Conservation (phyloP, 73 alveolate species). For the Urostyla sp. region DNA sequence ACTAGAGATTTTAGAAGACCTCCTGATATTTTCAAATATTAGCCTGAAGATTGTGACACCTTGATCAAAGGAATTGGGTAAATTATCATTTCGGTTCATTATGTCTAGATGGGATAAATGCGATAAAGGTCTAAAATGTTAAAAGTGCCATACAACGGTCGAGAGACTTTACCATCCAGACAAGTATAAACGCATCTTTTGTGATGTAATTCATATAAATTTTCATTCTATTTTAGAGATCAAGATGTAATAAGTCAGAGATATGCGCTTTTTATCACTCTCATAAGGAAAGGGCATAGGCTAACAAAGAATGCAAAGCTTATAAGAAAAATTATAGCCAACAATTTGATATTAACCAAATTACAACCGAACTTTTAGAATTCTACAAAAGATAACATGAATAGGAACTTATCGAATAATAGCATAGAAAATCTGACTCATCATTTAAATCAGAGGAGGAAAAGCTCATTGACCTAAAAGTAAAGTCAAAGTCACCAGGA, state of each 20-base stretch:
- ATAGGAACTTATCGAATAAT: neutral
- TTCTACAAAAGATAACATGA: neutral
- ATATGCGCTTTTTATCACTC: slow-evolving; percentile 53
- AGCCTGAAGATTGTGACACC: slow-evolving; percentile 70
- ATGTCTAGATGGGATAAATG: slow-evolving; percentile 53
- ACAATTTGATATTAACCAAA: slow-evolving; percentile 11
- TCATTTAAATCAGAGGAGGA: neutral
- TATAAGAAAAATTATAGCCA: slow-evolving; percentile 10
- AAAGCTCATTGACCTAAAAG: neutral
- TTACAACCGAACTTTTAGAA: neutral
- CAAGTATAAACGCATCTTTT: slow-evolving; percentile 51
- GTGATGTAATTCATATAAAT: slow-evolving; percentile 21
- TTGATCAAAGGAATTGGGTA: slow-evolving; percentile 51
- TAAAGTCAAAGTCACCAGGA: neutral
- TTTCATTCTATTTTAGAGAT: neutral
- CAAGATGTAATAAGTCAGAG: slow-evolving; percentile 51
- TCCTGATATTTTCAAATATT: slow-evolving; percentile 61
- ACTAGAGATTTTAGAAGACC: slow-evolving; percentile 69
- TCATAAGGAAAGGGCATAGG: slow-evolving; percentile 23
- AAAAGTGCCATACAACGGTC: slow-evolving; percentile 61
- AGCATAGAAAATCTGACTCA: neutral
- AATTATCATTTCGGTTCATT: neutral
- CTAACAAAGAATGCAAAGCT: slow-evolving; percentile 40
- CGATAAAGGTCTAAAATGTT: slow-evolving; percentile 43
- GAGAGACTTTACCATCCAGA: slow-evolving; percentile 60